Evolutionary conservation across 1,284 basidiomycete genomes (phyloP), one percentile per base, ranked within the genome.

Genomic region (Marasmius sp.): DNA sequence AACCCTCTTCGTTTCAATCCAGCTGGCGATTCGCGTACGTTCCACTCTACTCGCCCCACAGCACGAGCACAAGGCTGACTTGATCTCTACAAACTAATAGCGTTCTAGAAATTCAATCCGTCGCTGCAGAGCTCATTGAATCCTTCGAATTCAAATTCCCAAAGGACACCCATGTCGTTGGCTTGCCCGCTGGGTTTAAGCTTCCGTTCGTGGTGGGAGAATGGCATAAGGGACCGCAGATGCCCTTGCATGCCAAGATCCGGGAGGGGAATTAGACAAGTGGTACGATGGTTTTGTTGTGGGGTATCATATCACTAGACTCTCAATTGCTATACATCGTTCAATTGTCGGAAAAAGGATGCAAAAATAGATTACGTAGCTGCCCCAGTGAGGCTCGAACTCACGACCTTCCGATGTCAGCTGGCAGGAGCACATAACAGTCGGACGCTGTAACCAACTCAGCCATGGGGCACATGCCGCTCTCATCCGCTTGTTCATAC

Each of bases 361-460:
- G 27, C 27, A 27, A 27, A 27, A 27, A 27, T n/a, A n/a, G n/a
- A n/a, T n/a, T n/a, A n/a, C n/a, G n/a, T n/a, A n/a, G n/a, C 85
- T 87, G 85, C 85, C 84, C 85, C 85, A 78, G 79, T 80, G 85
- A 87, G 85, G 84, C 78, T 87, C 83, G 86, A 87, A 87, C 86
- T 87, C 85, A 80, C 81, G 85, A 87, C 85, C 85, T 87, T 86
- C 85, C 85, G 85, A 87, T 85, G 41, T 6, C 6, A 43, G n/a
- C n/a, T n/a, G n/a, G n/a, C 27, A 27, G 5, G 27, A 27, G 27
- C 5, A 27, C 27, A 14, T 85, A 88, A 88, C 87, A 88, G 86
- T 89, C 87, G 87, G 85, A 89, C 87, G 86, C 87, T 87, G 81
- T 88, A 82, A 88, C 86, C 87, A 88, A 86, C 87, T 88, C 80